phyloP scores from a whole-genome alignment of 75 land plant genomes.

The Sequoiadendron giganteum region DNA sequence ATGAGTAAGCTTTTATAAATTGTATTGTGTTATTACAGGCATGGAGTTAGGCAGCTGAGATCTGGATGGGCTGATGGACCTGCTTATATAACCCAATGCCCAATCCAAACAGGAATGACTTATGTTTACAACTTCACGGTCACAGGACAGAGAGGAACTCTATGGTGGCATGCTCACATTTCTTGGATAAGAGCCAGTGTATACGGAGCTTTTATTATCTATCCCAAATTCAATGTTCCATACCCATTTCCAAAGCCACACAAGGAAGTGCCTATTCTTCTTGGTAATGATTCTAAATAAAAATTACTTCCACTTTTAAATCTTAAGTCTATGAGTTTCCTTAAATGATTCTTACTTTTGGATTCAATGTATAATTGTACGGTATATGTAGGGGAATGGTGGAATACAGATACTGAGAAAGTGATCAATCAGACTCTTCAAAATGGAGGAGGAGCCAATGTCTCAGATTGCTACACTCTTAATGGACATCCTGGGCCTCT shows the following conservation, averaged over 20 bases:
- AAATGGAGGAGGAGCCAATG: conserved; percentile 34
- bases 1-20: background rate
- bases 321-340: background rate
- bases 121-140: conserved; percentile 45
- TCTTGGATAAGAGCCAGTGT: conserved; percentile 60
- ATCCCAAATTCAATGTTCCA: conserved; percentile 28
- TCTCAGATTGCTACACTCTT: conserved; percentile 33
- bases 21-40: conserved; percentile 18
- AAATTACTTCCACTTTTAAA: background rate
- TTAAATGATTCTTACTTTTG: background rate
- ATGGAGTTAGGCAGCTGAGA: conserved; percentile 35
- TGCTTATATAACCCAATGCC: conserved; percentile 53
- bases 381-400: conserved; percentile 7
- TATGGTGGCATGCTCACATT: conserved; percentile 48
- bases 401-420: conserved; percentile 10
- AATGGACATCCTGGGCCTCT: conserved; percentile 52
- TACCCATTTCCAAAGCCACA: conserved; percentile 41
- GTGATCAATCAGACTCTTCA: background rate
- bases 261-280: conserved; percentile 36
- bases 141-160: conserved; percentile 45
- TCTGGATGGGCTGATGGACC: conserved; percentile 52
- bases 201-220: conserved; percentile 59
- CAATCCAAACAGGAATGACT: conserved; percentile 39
- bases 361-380: background rate
- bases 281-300: conserved; percentile 28